Conservation (phyloP, 257 asterid genomes). For the Salvia rosmarinus region DNA sequence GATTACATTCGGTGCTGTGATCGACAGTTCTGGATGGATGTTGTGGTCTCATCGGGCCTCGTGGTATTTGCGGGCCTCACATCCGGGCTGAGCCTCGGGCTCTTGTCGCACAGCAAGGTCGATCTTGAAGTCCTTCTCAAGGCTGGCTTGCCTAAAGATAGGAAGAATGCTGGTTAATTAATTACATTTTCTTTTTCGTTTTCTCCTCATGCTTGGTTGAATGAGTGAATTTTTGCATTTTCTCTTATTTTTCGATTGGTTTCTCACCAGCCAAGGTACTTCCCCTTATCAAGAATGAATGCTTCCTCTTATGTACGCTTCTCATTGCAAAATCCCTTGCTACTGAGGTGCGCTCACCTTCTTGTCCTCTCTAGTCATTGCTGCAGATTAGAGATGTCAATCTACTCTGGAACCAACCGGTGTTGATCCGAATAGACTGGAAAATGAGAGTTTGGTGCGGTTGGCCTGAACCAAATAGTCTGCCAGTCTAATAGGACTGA, state of each 20-base stretch:
- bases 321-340: constrained; percentile 49
- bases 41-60: constrained; percentile 28
- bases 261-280: constrained; percentile 38
- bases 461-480: no score
- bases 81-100: constrained; percentile 48
- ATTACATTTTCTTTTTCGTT: neutral
- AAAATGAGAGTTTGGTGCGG: no score
- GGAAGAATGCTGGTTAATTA: constrained; percentile 40
- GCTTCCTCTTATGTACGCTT: constrained; percentile 44
- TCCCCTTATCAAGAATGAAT: constrained; percentile 46
- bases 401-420: no score
- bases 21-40: constrained; percentile 32
- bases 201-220: neutral
- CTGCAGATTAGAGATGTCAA: no score
- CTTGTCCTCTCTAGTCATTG: neutral
- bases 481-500: no score
- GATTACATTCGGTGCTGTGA: constrained; percentile 37
- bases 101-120: constrained; percentile 42
- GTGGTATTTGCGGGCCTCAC: constrained; percentile 45
- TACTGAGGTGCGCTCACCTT: constrained; percentile 34
- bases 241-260: neutral
- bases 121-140: constrained; percentile 50
- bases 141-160: constrained; percentile 43
- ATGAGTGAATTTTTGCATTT: neutral
- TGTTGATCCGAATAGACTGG: no score